Base-by-base conservation (phyloP, 2,329 filamentous ascomycete species). In the Aspergillus calidoustus region DNA sequence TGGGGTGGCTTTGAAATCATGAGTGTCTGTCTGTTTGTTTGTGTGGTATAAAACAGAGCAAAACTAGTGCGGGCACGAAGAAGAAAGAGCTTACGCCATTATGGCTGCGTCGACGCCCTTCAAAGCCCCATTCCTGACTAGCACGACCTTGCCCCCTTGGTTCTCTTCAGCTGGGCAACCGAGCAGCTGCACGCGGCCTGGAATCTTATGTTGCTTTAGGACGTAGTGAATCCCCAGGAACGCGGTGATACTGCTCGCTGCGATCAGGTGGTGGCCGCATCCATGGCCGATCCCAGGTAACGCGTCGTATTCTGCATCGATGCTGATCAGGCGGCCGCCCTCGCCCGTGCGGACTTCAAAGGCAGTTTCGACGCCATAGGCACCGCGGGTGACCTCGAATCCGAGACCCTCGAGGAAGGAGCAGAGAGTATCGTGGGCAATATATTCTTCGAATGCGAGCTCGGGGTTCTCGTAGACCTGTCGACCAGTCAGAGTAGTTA, bases 281-380 rank as follows among this genome's bases (percentile, higher is more conserved):
- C 75, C 77, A 65, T 79, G 76, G 5, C 77, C 77, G 17, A 79
- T 76, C 0, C 61, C 74, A 1, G 75, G 76, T 3, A 79, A 68
- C 3, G 77, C 77, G 61, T 79, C 77, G 66, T 86, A 79, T 69
- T 79, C 77, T 2, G 74, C 76, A 60, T 77, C 77, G 69, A 77
- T 78, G 47, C 72, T 72, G 53, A 79, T 65, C 28, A 76, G 49
- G 0, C 70, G 67, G 0, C 76, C 76, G 7, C 78, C 80, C 0
- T 71, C 68, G 31, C 83, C 82, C 50, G 73, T 72, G 17, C 79
- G 73, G 17, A 78, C 81, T 54, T 81, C 79, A 64, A 87, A 87
- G 1, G 83, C 77, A 0, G 84, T 87, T 9, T 79, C 74, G 0
- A 87, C 64, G 3, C 81, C 84, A 66, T 84, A 84, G 0, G 83